Conservation (phyloP, 176 grass and related monocot genomes). For the Oryza brachyantha region DNA sequence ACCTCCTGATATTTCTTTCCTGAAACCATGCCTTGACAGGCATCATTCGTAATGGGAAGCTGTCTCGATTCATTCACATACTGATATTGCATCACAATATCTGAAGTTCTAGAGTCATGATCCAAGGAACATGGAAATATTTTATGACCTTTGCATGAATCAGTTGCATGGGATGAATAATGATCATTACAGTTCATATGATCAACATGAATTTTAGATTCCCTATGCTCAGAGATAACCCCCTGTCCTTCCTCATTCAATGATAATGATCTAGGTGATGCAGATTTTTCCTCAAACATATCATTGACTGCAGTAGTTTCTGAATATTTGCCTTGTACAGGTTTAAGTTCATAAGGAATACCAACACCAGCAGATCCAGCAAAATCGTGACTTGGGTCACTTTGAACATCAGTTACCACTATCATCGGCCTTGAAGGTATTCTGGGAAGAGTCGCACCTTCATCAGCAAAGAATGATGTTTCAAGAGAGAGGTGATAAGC, state of each 20-base stretch:
- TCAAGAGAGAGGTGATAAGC: conserved; percentile 90
- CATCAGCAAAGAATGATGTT: conserved; percentile 93
- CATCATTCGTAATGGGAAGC: conserved; percentile 10
- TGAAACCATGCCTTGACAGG: conserved; percentile 13
- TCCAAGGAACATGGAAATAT: conserved; percentile 21
- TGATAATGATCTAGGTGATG: conserved; percentile 33
- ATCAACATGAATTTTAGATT: conserved; percentile 13
- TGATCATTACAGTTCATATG: conserved; percentile 3
- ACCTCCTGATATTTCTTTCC: conserved; percentile 29
- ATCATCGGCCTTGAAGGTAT: conserved; percentile 34
- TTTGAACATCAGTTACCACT: conserved; percentile 27
- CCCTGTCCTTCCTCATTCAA: conserved; percentile 27
- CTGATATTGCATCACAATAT: conserved; percentile 23
- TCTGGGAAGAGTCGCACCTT: conserved; percentile 71
- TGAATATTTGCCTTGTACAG: conserved; percentile 22
- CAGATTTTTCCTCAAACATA: conserved; percentile 24
- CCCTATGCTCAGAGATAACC: conserved; percentile 21
- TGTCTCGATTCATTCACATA: conserved; percentile 18
- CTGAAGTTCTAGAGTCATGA: conserved; percentile 22
- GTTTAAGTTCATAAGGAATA: conserved; percentile 8
- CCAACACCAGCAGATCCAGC: neutral
- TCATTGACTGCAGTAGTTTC: neutral
- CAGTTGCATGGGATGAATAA: conserved; percentile 16
- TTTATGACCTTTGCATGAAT: conserved; percentile 24
- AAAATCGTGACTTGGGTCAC: neutral